Evolutionary conservation across 257 asterid species (phyloP), one percentile per base, ranked within the genome.

Genomic region (Orobanche coerulescens): DNA sequence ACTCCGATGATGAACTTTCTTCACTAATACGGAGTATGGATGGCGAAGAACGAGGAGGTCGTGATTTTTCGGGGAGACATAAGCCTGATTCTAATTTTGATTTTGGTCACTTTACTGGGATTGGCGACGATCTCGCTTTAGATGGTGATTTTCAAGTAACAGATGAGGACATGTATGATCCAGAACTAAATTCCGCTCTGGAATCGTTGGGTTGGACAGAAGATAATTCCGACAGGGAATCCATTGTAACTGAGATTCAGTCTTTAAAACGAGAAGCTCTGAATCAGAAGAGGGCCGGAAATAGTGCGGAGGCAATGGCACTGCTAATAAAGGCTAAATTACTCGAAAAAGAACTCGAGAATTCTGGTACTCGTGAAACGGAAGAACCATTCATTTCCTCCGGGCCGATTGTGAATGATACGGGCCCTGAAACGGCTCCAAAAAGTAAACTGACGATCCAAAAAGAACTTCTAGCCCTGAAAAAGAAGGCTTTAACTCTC

Each of bases 181-280:
- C 99, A n/a, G 96, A 89, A 65, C 80, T 93, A 65, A 81, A 80
- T 37, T 78, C 86, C 57, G 83, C 95, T 65, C 68, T 93, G 84
- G 58, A 72, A 71, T 89, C 96, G 26, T 69, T 93, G 53, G 99
- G 99, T 64, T 93, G 97, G 99, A 67, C 74, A 61, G 97, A 93
- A 39, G 95, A 83, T 25, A 39, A 43, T 37, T 63, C 74, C 48
- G 79, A 73, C 36, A 66, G 73, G 60, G 87, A 78, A 62, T 74
- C 75, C 7, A 51, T 71, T 59, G 49, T 19, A 57, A 66, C 67
- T 48, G 94, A 90, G 80, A 66, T 87, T 64, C 95, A 77, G 71
- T 76, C 90, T 12, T 64, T 87, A 54, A 90, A 84, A 76, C 71
- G 74, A 74, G 89, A 85, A 67, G 95, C 95, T 65, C 70, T 85